A percentile compares a stretch with the other conserved stretches of the same genome.
Evolutionary conservation across 2,329 filamentous ascomycete species (phyloP).

Genomic region (Clathrospora elynae): DNA sequence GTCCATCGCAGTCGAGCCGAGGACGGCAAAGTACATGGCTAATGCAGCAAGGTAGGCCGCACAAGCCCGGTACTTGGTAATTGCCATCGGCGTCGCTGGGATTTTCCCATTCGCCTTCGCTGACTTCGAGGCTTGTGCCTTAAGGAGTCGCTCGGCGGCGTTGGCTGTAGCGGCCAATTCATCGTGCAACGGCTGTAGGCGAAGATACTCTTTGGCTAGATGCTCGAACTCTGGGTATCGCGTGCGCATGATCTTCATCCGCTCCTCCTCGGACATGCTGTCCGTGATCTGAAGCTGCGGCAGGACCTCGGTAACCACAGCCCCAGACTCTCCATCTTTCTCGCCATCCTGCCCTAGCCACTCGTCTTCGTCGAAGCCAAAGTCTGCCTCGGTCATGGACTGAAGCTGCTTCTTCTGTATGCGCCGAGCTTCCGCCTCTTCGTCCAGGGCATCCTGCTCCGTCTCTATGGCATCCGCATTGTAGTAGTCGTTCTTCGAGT

Average conservation of each 20-base stretch:
- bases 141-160: slow-evolving; percentile 56
- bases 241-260: slow-evolving; percentile 73
- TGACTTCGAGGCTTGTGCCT: slow-evolving; percentile 33
- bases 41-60: slow-evolving; percentile 85
- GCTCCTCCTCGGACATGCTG: slow-evolving; percentile 76
- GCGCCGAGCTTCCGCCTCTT: slow-evolving; percentile 86
- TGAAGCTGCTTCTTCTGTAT: slow-evolving; percentile 90
- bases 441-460: slow-evolving; percentile 78
- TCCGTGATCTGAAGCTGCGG: slow-evolving; percentile 81
- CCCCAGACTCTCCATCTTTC: slow-evolving; percentile 53
- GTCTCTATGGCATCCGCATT: slow-evolving; percentile 78
- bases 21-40: slow-evolving; percentile 90
- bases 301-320: slow-evolving; percentile 82
- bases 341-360: slow-evolving; percentile 67
- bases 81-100: slow-evolving; percentile 37
- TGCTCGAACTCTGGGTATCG: slow-evolving; percentile 93
- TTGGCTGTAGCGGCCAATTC: slow-evolving; percentile 64
- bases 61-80: slow-evolving; percentile 76
- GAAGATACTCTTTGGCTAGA: slow-evolving; percentile 77
- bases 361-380: slow-evolving; percentile 87
- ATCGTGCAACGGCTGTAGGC: slow-evolving; percentile 67
- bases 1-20: slow-evolving; percentile 76
- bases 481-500: slow-evolving; percentile 89
- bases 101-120: slow-evolving; percentile 17
- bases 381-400: slow-evolving; percentile 89